phyloP scores from a whole-genome alignment of 768 basidiomycete genomes.

The Tylopilus sp. region DNA sequence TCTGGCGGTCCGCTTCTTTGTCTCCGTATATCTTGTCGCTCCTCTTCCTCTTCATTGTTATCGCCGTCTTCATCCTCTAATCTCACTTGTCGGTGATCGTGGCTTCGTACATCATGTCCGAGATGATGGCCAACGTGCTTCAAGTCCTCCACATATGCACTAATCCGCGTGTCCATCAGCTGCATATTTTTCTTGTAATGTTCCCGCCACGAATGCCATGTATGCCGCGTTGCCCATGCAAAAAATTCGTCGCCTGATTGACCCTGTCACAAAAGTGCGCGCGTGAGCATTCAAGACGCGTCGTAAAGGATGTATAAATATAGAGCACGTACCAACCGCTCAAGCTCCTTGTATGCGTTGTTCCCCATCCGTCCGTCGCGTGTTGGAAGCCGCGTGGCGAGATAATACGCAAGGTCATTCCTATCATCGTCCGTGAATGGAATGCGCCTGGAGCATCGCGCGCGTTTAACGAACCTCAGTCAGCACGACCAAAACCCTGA shows the following conservation, averaged over 20 bases:
- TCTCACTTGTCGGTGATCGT: background rate
- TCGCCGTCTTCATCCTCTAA: conserved; percentile 11
- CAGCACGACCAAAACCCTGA: too few relatives aligned
- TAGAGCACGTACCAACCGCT: conserved; percentile 43
- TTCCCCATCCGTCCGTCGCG: conserved; percentile 47
- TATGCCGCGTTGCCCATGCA: conserved; percentile 40
- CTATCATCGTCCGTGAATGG: conserved; percentile 42
- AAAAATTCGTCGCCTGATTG: conserved; percentile 37
- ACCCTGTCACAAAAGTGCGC: conserved; percentile 14
- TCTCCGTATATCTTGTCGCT: conserved; percentile 1
- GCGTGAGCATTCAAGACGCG: background rate
- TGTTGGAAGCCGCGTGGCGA: conserved; percentile 46
- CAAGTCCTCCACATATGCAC: conserved; percentile 22
- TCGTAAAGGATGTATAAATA: background rate
- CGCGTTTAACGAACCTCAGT: background rate
- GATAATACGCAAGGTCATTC: conserved; percentile 40
- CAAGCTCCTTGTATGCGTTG: conserved; percentile 42
- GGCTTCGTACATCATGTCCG: conserved; percentile 26
- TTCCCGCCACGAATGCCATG: conserved; percentile 63
- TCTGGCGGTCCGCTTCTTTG: background rate
- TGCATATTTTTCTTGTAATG: conserved; percentile 47
- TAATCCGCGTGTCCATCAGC: conserved; percentile 42
- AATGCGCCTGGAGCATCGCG: conserved; percentile 14
- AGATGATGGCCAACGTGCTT: conserved; percentile 14
- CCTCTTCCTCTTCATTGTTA: conserved; percentile 5